phyloP scores from a whole-genome alignment of 208 protist genomes.

The Crithidia fasciculata region DNA sequence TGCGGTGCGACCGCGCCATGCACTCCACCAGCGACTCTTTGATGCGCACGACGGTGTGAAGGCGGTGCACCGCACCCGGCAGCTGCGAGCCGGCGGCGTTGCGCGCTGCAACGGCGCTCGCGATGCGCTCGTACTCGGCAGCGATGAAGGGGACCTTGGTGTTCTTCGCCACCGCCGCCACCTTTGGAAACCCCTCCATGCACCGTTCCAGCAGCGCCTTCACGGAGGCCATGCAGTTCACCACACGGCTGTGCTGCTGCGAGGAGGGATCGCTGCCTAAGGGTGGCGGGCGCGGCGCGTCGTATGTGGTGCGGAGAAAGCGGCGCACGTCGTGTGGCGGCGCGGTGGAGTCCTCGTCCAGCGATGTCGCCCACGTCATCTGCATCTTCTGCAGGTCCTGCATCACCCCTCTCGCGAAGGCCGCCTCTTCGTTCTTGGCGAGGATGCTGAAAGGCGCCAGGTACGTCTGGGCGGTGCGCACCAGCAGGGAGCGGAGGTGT shows the following conservation, averaged over 20 bases:
- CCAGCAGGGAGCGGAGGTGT: constrained; percentile 12
- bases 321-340: constrained; percentile 13
- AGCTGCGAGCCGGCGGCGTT: constrained; percentile 14
- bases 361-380: constrained; percentile 16
- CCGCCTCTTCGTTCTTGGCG: constrained; percentile 24
- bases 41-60: constrained; percentile 27
- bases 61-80: constrained; percentile 27
- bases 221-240: constrained; percentile 2
- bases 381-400: constrained; percentile 29
- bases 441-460: constrained; percentile 25
- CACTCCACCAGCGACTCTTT: constrained; percentile 11
- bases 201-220: constrained; percentile 9
- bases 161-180: neutral
- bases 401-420: neutral
- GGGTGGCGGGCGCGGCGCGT: constrained; percentile 25
- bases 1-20: constrained; percentile 8
- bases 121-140: constrained; percentile 26
- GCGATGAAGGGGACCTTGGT: constrained; percentile 14
- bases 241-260: constrained; percentile 27
- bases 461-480: constrained; percentile 17
- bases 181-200: constrained; percentile 13
- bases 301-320: constrained; percentile 23
- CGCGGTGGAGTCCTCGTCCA: constrained; percentile 10
- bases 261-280: constrained; percentile 33
- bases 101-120: constrained; percentile 1